Conservation (phyloP, 2,329 filamentous ascomycete genomes). For the Venturia nashicola region DNA sequence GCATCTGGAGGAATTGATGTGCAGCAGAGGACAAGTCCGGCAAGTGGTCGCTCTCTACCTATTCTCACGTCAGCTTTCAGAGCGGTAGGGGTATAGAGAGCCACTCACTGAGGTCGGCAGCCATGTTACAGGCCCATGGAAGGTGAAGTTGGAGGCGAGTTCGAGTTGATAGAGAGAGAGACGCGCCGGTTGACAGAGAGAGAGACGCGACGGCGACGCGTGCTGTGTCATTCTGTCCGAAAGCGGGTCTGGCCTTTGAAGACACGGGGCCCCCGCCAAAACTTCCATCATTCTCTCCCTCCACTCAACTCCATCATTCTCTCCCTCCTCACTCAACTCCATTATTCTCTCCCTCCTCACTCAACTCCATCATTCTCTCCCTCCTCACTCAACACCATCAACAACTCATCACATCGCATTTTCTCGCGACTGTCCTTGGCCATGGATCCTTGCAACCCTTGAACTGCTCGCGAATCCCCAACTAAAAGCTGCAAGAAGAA, state of each 20-base stretch:
- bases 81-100: background rate
- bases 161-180: background rate
- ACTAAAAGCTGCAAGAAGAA: too few relatives aligned
- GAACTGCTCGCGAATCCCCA: too few relatives aligned
- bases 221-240: background rate
- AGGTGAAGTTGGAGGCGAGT: background rate
- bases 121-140: background rate
- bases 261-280: too few relatives aligned
- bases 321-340: background rate
- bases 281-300: too few relatives aligned
- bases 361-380: background rate
- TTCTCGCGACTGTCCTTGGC: too few relatives aligned
- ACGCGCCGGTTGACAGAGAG: background rate
- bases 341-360: background rate
- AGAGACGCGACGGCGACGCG: background rate
- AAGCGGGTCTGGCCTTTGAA: background rate
- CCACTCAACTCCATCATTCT: background rate
- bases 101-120: background rate
- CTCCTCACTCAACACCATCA: background rate
- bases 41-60: slow-evolving; percentile 6
- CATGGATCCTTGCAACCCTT: too few relatives aligned
- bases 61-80: background rate
- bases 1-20: slow-evolving; percentile 5
- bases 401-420: background rate
- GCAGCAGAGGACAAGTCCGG: slow-evolving; percentile 8